Evolutionary conservation across 768 basidiomycete genomes (phyloP), one percentile per base, ranked within the genome.

Genomic region (Kwoniella sp.): DNA sequence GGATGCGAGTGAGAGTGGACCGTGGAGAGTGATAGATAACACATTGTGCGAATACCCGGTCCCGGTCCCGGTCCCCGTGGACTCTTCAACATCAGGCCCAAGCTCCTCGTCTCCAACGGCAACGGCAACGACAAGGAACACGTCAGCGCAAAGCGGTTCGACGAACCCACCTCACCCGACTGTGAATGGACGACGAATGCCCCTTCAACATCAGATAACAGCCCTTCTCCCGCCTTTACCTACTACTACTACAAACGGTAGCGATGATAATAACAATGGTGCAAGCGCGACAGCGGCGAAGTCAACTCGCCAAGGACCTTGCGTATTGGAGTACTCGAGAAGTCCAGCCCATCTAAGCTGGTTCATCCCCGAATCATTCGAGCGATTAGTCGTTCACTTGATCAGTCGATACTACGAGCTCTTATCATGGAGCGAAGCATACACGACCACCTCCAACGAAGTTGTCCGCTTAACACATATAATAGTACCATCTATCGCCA

Each of bases 281-380:
- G n/a, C n/a, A n/a, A n/a, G n/a, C n/a, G n/a, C n/a, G n/a, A 40
- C 24, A 37, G 13, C 33, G 33, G 33, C 33, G 33, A 6, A 6
- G 13, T 6, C 33, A 33, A 3, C 40, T 19, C 40, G 40, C 40
- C n/a, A 48, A 40, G 7, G 70, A 2, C 69, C 73, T 1, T 67
- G 75, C 22, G 68, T 80, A 19, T 29, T 78, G 46, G 77, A 78
- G 49, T 51, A 76, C 12, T 73, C 76, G 22, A 47, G 76, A 46
- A 68, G 71, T n/a, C 74, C 76, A 6, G 76, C 68, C n/a, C 79
- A 80, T 70, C 46, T 78, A 7, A 71, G 74, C 7, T 76, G 77
- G 77, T 64, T 66, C 1, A 60, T 77, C 5, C 55, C 68, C 15
- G 79, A 80, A 37, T 55, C 63, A 5, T 80, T 77, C 48, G 79